Conservation (phyloP, 768 basidiomycete genomes). For the Xerocomellus dryophilus region DNA sequence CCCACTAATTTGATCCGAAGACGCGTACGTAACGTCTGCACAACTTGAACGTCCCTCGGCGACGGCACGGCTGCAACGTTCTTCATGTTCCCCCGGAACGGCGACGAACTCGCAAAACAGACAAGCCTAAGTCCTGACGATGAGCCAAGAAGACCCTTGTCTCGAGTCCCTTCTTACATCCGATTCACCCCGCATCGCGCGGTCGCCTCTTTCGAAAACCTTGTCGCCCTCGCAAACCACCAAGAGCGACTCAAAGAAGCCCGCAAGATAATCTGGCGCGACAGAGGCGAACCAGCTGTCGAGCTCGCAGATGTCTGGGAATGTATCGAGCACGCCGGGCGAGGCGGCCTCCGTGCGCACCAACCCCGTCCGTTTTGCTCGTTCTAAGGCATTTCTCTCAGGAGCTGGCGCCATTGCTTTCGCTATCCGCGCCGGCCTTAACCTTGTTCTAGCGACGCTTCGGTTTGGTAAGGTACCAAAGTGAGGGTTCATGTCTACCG, state of each 20-base stretch:
- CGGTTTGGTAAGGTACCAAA: constrained; percentile 63
- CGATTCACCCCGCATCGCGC: constrained; percentile 52
- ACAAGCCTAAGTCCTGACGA: not conserved
- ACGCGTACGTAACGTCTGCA: too few relatives aligned
- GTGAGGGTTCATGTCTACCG: constrained; percentile 38
- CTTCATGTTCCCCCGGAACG: too few relatives aligned
- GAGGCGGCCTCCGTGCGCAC: constrained; percentile 68
- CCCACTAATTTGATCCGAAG: too few relatives aligned
- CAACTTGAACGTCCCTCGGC: too few relatives aligned
- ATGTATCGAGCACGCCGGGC: constrained; percentile 66
- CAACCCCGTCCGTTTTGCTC: not conserved
- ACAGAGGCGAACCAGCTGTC: constrained; percentile 70
- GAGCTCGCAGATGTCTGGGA: constrained; percentile 62
- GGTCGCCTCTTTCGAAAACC: constrained; percentile 77
- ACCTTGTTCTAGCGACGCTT: constrained; percentile 74
- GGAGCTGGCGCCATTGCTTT: constrained; percentile 83
- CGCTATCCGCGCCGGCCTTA: constrained; percentile 78
- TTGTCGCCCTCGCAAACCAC: constrained; percentile 81
- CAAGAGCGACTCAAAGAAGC: constrained; percentile 72
- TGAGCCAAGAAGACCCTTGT: constrained; percentile 2
- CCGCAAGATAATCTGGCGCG: constrained; percentile 78
- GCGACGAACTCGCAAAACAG: constrained; percentile 1
- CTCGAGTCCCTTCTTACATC: constrained; percentile 38
- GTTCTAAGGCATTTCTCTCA: constrained; percentile 27
- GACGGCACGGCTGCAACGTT: too few relatives aligned